Evolutionary conservation across 2,329 filamentous ascomycete species (phyloP), one percentile per base, ranked within the genome.

Genomic region (Fusarium sp.): DNA sequence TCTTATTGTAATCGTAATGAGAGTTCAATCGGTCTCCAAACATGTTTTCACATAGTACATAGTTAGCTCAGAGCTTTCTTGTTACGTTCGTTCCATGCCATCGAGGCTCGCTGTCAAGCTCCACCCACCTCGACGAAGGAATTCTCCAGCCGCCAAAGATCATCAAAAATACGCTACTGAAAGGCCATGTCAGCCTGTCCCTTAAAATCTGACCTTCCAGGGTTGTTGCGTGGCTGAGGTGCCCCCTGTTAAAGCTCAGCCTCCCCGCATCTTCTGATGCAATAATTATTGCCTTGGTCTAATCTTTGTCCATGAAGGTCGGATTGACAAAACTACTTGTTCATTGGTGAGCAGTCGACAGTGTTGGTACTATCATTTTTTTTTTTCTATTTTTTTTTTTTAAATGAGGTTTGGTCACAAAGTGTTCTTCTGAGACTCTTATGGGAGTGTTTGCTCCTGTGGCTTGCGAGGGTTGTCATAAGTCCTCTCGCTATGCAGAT

Each of bases 171-270:
- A 45, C 48, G 41, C 63, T 62, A 68, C 47, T 38, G 24, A 50
- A n/a, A 57, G 9, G 33, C 44, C 50, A n/a, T n/a, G n/a, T n/a
- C n/a, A n/a, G n/a, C n/a, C 50, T 45, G 63, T 53, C 24, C 50
- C 30, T 61, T 53, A 18, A 18, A 68, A 58, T 38, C 50, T 69
- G 58, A 65, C 58, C 38, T 70, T 67, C 56, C 62, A 53, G 45
- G 62, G 53, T 61, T 50, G 26, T 64, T 51, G 66, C 61, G 70
- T 73, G 70, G 67, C 67, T 73, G 70, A 68, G 63, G 62, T 55
- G 31, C 36, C 35, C 65, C 41, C 55, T 42, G 48, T 36, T 42
- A 22, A 30, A 63, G 56, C 71, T 65, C 70, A 73, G 71, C 70
- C 70, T 64, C 70, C 58, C 60, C 70, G 53, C 70, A 72, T 50